Evolutionary conservation across 768 basidiomycete species (phyloP).

Genomic region (Asterophora lycoperdoides): DNA sequence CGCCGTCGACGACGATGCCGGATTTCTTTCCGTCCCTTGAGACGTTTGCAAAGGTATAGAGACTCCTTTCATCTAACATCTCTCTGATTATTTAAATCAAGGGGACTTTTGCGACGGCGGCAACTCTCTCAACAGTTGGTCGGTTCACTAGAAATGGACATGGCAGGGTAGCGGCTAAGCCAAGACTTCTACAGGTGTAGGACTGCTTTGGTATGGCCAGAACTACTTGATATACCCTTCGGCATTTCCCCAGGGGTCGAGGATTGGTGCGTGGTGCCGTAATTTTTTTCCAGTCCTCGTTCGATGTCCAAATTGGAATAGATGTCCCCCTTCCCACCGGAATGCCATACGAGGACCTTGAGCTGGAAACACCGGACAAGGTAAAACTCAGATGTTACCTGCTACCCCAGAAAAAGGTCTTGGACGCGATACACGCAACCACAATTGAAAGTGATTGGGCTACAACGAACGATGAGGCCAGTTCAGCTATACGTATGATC

Average conservation of each 20-base stretch:
- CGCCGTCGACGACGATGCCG: neutral
- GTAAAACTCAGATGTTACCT: conserved; percentile 74
- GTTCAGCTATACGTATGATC: neutral
- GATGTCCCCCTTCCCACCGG: conserved; percentile 71
- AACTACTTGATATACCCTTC: conserved; percentile 89
- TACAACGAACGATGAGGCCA: conserved; percentile 57
- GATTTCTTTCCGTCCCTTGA: conserved; percentile 37
- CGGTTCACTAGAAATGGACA: conserved; percentile 30
- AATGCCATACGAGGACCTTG: conserved; percentile 70
- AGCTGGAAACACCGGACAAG: conserved; percentile 67
- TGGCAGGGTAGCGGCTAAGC: conserved; percentile 3
- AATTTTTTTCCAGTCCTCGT: conserved; percentile 8
- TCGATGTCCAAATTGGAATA: conserved; percentile 20
- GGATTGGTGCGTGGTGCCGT: conserved; percentile 47
- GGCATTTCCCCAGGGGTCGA: conserved; percentile 71
- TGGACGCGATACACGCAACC: conserved; percentile 32
- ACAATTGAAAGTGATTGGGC: conserved; percentile 33
- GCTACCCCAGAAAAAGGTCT: conserved; percentile 56
- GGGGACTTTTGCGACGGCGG: conserved; percentile 54
- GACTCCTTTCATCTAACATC: neutral
- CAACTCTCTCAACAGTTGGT: conserved; percentile 57
- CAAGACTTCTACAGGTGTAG: conserved; percentile 43
- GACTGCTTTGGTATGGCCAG: conserved; percentile 82
- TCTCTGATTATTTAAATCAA: conserved; percentile 16
- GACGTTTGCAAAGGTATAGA: conserved; percentile 43